Base-by-base conservation (phyloP, 2,329 filamentous ascomycete genomes). In the Coleophoma crateriformis region DNA sequence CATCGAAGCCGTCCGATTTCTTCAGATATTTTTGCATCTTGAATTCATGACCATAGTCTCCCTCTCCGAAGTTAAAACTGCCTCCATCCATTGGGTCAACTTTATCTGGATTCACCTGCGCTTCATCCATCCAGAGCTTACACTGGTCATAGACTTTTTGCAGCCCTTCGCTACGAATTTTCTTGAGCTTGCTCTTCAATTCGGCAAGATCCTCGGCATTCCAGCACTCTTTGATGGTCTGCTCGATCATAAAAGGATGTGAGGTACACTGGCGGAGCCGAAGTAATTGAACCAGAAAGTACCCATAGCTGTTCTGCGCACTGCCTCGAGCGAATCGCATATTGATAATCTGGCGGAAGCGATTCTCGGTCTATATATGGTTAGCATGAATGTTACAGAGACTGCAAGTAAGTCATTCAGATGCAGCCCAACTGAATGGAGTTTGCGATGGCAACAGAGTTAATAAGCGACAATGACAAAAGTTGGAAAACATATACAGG, bases 171-270 rank as follows among this genome's bases (percentile, higher is more conserved):
- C 8, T 27, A 2, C 27, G 8, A 27, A 27, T 27, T 27, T 10
- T 3, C 27, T 45, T 46, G 2, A 60, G 20, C 12, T 40, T 44
- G n/a, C 12, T 13, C 7, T 48, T 46, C 7, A 64, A 50, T 11
- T 53, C 40, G 3, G 45, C 13, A 4, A 64, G 46, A 43, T 66
- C 62, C 37, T 63, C 60, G 2, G 53, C 35, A 11, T 54, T 58
- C 57, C 62, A 64, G n/a, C 49, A 50, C 12, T 64, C 61, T 37
- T 59, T 61, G 39, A 65, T 61, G 2, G 58, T 61, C 6, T 50
- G 51, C 47, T 66, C 63, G 1, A 65, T 48, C 57, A 66, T 63
- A 32, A 61, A 64, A 8, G 61, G 62, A 34, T 66, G 63, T 3
- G 57, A 58, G 0, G 59, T 63, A 34, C 60, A 63, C 52, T 66